Conservation (phyloP, 331 rosid genomes). For the Dryas integrifolia region DNA sequence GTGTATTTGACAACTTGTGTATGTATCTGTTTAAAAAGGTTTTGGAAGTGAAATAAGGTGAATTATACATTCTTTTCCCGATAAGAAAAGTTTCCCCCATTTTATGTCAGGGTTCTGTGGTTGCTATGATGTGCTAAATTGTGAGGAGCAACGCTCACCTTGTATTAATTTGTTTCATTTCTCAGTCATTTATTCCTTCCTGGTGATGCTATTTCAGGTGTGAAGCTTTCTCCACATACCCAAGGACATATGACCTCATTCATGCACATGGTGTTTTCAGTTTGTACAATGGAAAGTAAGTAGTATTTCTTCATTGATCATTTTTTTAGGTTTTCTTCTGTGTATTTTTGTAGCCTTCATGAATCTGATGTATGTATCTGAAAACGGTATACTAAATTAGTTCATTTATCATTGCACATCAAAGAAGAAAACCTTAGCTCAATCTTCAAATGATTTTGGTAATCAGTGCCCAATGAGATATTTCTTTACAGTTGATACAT, state of each 20-base stretch:
- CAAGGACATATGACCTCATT: constrained; percentile 96
- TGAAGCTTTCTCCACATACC: constrained; percentile 90
- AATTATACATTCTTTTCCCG: neutral
- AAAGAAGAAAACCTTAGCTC: neutral
- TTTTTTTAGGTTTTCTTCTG: constrained; percentile 8
- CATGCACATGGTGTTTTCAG: constrained; percentile 80
- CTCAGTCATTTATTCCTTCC: neutral
- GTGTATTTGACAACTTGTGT: neutral
- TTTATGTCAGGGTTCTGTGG: neutral
- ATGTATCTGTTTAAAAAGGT: neutral
- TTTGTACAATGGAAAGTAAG: constrained; percentile 79
- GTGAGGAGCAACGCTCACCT: neutral
- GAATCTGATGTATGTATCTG: neutral
- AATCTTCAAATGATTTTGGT: neutral
- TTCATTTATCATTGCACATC: neutral
- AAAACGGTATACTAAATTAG: neutral
- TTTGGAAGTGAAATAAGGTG: neutral
- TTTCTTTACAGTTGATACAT: neutral
- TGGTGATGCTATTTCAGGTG: constrained; percentile 54
- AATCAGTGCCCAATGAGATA: neutral
- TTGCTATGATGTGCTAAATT: neutral
- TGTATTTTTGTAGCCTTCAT: neutral
- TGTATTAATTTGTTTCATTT: neutral
- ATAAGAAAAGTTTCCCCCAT: neutral
- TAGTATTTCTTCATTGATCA: constrained; percentile 10